phyloP scores from a whole-genome alignment of 2,329 filamentous ascomycete genomes.

The Ophiosphaerella korrae region DNA sequence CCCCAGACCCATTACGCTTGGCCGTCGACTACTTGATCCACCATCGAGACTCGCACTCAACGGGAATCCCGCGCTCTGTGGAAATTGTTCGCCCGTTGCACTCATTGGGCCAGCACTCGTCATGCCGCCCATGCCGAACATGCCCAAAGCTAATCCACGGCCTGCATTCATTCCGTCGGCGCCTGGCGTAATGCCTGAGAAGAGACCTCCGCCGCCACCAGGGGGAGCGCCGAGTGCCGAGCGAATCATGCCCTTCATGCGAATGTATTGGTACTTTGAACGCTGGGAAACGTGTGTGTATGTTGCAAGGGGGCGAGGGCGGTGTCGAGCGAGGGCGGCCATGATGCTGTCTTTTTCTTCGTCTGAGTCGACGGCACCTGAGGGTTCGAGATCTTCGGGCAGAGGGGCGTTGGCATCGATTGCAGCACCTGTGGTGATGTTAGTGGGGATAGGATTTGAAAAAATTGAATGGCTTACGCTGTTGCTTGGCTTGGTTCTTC shows the following conservation, averaged over 20 bases:
- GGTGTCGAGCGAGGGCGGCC: slow-evolving; percentile 73
- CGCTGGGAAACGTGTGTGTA: slow-evolving; percentile 60
- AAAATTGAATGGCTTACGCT: slow-evolving; percentile 66
- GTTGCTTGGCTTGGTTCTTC: slow-evolving; percentile 98
- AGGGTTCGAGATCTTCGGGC: slow-evolving; percentile 78
- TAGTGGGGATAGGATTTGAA: not conserved
- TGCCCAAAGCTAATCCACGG: slow-evolving; percentile 34
- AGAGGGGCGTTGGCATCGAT: slow-evolving; percentile 92
- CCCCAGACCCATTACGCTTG: slow-evolving; percentile 35
- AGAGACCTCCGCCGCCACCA: slow-evolving; percentile 26
- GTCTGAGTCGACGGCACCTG: slow-evolving; percentile 82
- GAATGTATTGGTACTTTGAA: slow-evolving; percentile 64
- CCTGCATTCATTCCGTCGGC: slow-evolving; percentile 28
- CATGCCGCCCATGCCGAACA: slow-evolving; percentile 23
- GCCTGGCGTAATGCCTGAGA: slow-evolving; percentile 25
- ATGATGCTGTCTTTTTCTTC: slow-evolving; percentile 92
- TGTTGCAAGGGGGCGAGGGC: slow-evolving; percentile 76
- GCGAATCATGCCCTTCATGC: slow-evolving; percentile 67
- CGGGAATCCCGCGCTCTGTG: slow-evolving; percentile 35
- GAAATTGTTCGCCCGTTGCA: slow-evolving; percentile 38
- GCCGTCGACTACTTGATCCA: slow-evolving; percentile 31
- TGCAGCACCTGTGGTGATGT: slow-evolving; percentile 71
- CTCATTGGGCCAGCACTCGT: slow-evolving; percentile 31
- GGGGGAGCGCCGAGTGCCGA: slow-evolving; percentile 60
- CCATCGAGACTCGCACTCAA: slow-evolving; percentile 40